Evolutionary conservation across 805 yeast genomes (phyloP), one percentile per base, ranked within the genome.

Genomic region (Candida rishiriensis): DNA sequence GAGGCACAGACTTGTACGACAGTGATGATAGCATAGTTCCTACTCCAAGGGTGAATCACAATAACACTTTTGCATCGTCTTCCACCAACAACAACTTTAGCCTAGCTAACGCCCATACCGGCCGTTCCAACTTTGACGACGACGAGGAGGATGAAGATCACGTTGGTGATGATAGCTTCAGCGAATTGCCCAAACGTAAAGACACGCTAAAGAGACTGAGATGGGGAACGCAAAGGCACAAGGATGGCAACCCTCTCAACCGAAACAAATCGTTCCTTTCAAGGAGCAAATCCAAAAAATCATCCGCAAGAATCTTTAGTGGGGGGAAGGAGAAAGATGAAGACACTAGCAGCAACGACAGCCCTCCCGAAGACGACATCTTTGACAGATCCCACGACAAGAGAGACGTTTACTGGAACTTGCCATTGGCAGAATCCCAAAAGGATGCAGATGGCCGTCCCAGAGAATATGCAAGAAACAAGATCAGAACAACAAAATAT

Each of bases 401-500:
- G 35, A 69, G 90, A 59, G 61, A 75, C 2, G 64, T 84, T 13
- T 83, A 74, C 44, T 75, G 81, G 68, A 85, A 85, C 58, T 57
- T 75, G 55, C 69, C 71, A 2, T 61, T 85, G 26, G 89, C 93
- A 1, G 78, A 73, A 17, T 75, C 75, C 32, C 65, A 73, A 61
- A 40, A 78, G 16, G 83, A 81, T 47, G 58, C 54, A 21, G 80
- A 79, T 57, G 74, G 81, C 1, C 83, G 84, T 12, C 73, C 76
- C 32, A 70, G 72, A 0, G 60, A 64, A n/a, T 91, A 85, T 59
- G 81, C 95, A 10, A 76, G 97, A 56, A 91, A 91, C 70, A 90
- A 93, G 64, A 88, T 93, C 54, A 80, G 97, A 69, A 89, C 98
- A 0, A 88, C 99, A 2, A 91, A 88, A 68, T 91, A 91, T 65